A percentile compares a stretch with the other conserved stretches of the same genome.
Evolutionary conservation across 129 eudicot species (phyloP).

Genomic region (Glebionis coronaria): DNA sequence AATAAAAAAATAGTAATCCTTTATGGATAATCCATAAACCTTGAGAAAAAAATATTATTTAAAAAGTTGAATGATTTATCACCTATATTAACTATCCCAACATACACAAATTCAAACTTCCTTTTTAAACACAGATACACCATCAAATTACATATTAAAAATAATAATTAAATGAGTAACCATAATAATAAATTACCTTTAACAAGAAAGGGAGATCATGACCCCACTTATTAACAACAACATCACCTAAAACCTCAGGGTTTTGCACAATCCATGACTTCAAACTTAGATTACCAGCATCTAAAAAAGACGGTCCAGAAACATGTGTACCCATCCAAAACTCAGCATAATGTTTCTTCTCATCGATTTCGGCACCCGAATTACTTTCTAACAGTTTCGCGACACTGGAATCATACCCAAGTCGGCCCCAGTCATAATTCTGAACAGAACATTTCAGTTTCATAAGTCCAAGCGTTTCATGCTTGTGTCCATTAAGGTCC

Average conservation of each 20-base stretch:
- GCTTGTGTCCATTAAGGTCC: neutral
- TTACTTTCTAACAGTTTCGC: conserved; percentile 39
- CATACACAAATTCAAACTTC: neutral
- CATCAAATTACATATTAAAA: no score
- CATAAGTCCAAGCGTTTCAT: conserved; percentile 22
- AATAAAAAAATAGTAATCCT: no score
- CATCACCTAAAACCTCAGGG: conserved; percentile 73
- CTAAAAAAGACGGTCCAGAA: conserved; percentile 64
- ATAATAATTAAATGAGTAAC: neutral
- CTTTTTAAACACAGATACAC: no score
- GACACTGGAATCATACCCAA: conserved; percentile 60
- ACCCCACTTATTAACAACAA: conserved; percentile 74
- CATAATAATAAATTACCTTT: conserved; percentile 44
- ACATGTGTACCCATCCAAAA: conserved; percentile 97
- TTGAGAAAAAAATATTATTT: no score
- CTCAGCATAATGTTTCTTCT: conserved; percentile 67
- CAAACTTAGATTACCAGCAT: conserved; percentile 32
- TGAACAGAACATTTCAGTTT: conserved; percentile 71
- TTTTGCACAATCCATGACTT: conserved; percentile 67
- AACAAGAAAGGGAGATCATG: conserved; percentile 72
- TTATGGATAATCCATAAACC: no score
- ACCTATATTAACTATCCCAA: neutral
- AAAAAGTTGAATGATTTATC: neutral
- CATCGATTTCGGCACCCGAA: conserved; percentile 42
- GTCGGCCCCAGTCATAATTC: conserved; percentile 82